A percentile compares a stretch with the other conserved stretches of the same genome.
Evolutionary conservation across 2,329 filamentous ascomycete genomes (phyloP).

Genomic region (Colletotrichum lini): DNA sequence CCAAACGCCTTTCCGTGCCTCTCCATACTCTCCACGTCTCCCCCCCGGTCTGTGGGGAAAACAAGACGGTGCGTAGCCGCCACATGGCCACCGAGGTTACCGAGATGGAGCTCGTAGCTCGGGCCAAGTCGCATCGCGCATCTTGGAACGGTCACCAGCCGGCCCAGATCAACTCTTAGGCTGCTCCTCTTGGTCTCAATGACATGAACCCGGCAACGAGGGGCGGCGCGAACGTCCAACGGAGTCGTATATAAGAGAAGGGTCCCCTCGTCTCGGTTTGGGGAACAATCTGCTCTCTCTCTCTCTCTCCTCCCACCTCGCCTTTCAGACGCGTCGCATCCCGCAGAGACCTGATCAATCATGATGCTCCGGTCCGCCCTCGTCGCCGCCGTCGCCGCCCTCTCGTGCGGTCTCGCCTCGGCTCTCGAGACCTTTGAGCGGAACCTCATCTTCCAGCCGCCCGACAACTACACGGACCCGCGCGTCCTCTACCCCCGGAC

Average conservation of each 20-base stretch:
- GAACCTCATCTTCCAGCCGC: conserved; percentile 59
- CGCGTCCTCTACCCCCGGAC: conserved; percentile 61
- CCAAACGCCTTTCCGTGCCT: not conserved
- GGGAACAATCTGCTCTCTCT: not conserved
- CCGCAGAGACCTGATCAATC: conserved; percentile 9
- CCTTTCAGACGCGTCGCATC: conserved; percentile 15
- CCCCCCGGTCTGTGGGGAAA: conserved; percentile 10
- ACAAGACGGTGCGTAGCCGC: conserved; percentile 12
- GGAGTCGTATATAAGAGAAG: conserved; percentile 21
- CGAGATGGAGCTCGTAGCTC: conserved; percentile 29
- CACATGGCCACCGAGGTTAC: conserved; percentile 36
- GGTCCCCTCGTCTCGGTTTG: not conserved
- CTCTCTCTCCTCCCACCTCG: not conserved
- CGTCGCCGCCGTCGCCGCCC: conserved; percentile 29
- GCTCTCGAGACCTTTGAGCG: conserved; percentile 44
- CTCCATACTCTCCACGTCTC: conserved; percentile 6
- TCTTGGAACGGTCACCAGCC: conserved; percentile 1
- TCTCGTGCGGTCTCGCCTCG: conserved; percentile 33
- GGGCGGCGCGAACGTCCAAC: not conserved
- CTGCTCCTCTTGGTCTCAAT: conserved; percentile 1
- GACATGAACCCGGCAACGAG: conserved; percentile 12
- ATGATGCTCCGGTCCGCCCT: conserved; percentile 41
- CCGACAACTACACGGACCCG: conserved; percentile 59
- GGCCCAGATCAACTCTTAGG: not conserved
- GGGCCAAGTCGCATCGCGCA: conserved; percentile 29